Evolutionary conservation across 192 early-diverging fungal genomes (phyloP).

Genomic region (Gonapodya prolifera): DNA sequence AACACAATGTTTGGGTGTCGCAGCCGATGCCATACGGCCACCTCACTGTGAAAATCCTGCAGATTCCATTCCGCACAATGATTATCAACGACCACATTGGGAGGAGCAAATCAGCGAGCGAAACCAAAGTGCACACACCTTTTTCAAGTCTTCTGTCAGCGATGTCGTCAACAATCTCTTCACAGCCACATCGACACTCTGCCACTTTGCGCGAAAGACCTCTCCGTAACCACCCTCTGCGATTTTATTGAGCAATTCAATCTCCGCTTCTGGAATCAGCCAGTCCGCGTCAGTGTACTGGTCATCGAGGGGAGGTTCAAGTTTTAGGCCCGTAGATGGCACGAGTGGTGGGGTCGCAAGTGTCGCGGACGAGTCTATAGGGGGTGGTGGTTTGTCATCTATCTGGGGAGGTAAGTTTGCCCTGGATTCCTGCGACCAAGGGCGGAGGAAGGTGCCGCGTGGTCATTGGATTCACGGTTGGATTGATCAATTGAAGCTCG

Average conservation of each 20-base stretch:
- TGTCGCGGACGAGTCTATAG: too few species aligned
- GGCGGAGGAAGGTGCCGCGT: too few species aligned
- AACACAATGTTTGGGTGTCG: constrained; percentile 25
- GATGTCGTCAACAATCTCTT: neutral
- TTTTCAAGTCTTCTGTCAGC: neutral
- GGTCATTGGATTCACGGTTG: too few species aligned
- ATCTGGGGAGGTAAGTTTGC: too few species aligned
- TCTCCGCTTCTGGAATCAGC: neutral
- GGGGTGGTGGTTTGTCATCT: too few species aligned
- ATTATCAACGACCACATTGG: too few species aligned
- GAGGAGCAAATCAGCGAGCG: neutral
- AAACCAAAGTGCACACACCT: neutral
- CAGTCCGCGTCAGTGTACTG: too few species aligned
- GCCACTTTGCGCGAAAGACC: constrained; percentile 1
- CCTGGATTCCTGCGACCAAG: too few species aligned
- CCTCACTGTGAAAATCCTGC: neutral
- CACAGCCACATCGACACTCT: neutral
- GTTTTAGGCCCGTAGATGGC: too few species aligned
- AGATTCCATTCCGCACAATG: neutral
- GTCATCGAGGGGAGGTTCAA: too few species aligned
- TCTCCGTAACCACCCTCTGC: neutral
- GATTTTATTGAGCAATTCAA: neutral
- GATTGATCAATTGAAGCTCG: too few species aligned
- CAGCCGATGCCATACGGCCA: constrained; percentile 15
- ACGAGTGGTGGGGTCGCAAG: too few species aligned